Percentiles rank a stretch among this genome's conserved stretches.
phyloP scores from a whole-genome alignment of 768 basidiomycete species.

The Rhizopogon roseolus region DNA sequence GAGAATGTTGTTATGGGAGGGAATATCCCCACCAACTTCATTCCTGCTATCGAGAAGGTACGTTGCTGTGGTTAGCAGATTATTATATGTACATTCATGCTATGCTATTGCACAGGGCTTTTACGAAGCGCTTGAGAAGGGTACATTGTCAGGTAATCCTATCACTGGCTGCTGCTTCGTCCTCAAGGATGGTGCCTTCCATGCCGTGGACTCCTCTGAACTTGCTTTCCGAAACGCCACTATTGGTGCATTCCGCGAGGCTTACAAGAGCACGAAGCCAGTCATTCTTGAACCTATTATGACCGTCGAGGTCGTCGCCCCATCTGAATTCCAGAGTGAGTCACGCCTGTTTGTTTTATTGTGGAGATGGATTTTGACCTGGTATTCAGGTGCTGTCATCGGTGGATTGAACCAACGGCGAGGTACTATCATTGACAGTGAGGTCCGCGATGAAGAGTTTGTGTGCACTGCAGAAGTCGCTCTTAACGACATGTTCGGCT shows the following conservation, averaged over 20 bases:
- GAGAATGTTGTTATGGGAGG: constrained; percentile 89
- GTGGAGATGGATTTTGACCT: constrained; percentile 1
- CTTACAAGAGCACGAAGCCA: constrained; percentile 69
- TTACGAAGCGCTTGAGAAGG: constrained; percentile 90
- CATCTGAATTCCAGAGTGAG: constrained; percentile 89
- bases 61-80: constrained; percentile 7
- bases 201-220: constrained; percentile 95
- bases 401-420: constrained; percentile 89
- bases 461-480: constrained; percentile 88
- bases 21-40: constrained; percentile 85
- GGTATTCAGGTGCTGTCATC: constrained; percentile 68
- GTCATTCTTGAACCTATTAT: constrained; percentile 97
- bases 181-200: constrained; percentile 87
- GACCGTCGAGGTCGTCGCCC: constrained; percentile 96
- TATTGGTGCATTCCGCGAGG: constrained; percentile 90
- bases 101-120: constrained; percentile 60
- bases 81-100: background rate
- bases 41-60: constrained; percentile 94
- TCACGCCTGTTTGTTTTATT: constrained; percentile 4
- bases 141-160: constrained; percentile 80
- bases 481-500: constrained; percentile 98
- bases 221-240: constrained; percentile 90
- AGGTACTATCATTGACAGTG: constrained; percentile 93
- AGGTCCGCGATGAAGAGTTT: constrained; percentile 97
- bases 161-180: constrained; percentile 85